Conservation (phyloP, 352 stramenopile species). For the Phytophthora ohioensis region DNA sequence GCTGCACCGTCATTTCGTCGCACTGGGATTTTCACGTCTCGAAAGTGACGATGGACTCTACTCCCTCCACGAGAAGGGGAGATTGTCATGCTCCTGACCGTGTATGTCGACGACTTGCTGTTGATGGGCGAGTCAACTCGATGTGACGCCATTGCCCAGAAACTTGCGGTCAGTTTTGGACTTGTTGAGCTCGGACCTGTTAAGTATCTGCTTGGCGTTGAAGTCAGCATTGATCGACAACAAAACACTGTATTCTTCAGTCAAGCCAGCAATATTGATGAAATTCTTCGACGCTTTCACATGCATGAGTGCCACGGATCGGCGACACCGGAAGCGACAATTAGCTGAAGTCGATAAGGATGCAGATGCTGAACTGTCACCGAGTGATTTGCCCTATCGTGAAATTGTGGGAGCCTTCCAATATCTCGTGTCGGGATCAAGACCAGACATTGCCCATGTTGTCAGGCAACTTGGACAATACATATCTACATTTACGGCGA, state of each 20-base stretch:
- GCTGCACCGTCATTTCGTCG: neutral
- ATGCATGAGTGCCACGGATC: neutral
- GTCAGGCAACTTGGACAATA: neutral
- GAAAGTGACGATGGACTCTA: constrained; percentile 10
- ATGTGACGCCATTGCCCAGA: neutral
- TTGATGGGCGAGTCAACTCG: neutral
- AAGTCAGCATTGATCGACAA: neutral
- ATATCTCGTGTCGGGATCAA: neutral
- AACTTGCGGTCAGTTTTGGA: neutral
- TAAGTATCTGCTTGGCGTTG: neutral
- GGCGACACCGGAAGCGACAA: neutral
- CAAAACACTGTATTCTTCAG: neutral
- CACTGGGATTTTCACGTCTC: neutral
- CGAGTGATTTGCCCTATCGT: neutral
- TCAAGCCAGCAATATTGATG: neutral
- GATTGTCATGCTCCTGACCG: neutral
- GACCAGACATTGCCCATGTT: neutral
- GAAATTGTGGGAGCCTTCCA: neutral
- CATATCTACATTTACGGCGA: neutral
- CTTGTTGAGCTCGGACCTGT: neutral
- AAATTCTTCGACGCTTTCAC: neutral
- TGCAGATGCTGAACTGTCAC: neutral
- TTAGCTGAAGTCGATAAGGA: neutral
- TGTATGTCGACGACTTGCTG: neutral
- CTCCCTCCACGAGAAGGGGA: neutral